Conservation (phyloP, 192 early-diverging fungal species). For the Coemansia erecta region DNA sequence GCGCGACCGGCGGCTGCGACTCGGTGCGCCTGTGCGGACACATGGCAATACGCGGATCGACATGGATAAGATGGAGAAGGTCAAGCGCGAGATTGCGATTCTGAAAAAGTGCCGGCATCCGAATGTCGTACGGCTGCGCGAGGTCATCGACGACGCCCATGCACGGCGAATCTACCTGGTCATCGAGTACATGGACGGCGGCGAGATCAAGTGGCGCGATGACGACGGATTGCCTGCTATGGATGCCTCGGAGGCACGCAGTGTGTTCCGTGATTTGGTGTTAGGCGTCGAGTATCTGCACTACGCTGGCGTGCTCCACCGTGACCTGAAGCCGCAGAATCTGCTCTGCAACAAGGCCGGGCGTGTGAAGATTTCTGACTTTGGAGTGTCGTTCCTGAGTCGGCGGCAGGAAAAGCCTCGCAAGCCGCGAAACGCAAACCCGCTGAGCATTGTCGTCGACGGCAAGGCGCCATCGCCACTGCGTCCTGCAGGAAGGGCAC, state of each 20-base stretch:
- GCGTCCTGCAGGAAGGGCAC: conserved; percentile 22
- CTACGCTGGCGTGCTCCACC: conserved; percentile 92
- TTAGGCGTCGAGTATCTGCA: conserved; percentile 93
- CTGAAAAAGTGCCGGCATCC: conserved; percentile 93
- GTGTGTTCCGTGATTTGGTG: conserved; percentile 87
- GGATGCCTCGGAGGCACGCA: conserved; percentile 60
- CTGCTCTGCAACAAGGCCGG: conserved; percentile 72
- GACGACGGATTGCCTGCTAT: conserved; percentile 62
- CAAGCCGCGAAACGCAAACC: background rate
- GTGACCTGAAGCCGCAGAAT: conserved; percentile 98
- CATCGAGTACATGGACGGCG: conserved; percentile 88
- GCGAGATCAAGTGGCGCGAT: conserved; percentile 89
- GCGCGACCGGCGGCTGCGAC: conserved; percentile 44
- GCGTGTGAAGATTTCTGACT: conserved; percentile 95
- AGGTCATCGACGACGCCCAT: conserved; percentile 93
- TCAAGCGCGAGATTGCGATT: conserved; percentile 93
- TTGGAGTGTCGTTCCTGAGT: conserved; percentile 91
- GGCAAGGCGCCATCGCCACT: conserved; percentile 26
- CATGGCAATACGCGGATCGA: conserved; percentile 50
- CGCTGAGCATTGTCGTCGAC: background rate
- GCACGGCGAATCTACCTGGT: conserved; percentile 92
- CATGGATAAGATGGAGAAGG: conserved; percentile 66
- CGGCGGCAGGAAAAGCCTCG: conserved; percentile 18
- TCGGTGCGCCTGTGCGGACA: conserved; percentile 17
- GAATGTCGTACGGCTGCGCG: conserved; percentile 82